Base-by-base conservation (phyloP, 2,329 filamentous ascomycete species). In the Phaeosphaeria sp. region DNA sequence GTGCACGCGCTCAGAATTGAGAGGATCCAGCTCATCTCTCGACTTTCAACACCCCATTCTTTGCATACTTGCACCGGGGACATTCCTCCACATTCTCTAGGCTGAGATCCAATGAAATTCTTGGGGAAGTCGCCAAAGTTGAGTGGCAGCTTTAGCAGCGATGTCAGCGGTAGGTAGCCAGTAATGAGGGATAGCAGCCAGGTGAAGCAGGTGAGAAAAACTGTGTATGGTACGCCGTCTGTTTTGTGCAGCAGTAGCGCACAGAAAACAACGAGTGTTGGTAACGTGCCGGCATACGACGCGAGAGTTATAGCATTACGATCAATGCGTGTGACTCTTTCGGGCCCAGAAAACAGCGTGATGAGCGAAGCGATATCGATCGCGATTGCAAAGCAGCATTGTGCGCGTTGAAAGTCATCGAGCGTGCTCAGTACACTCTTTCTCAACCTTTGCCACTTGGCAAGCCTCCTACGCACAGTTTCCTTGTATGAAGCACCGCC, bases 371-470 rank as follows among this genome's bases (percentile, higher is more conserved):
- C 53, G 9, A 50, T 39, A n/a, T 50, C 46, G 13, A 50, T 50
- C 13, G 53, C 47, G 21, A 55, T 49, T 9, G 46, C 53, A 30
- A 55, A 55, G 47, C 53, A 55, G 21, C 53, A 50, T 46, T 55
- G 53, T 6, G 53, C 47, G 2, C 53, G 46, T 13, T 55, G 52
- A 45, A 55, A 55, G 6, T 55, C 52, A 36, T 55, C 52, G 8
- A 55, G 36, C 24, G 47, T 55, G 9, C 36, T 24, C 4, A 50
- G 11, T 3, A 51, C 24, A 7, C 46, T 18, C 25, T 49, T 20
- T 25, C 24, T 36, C 6, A 36, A 11, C 22, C 20, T 20, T 39
- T 43, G 36, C 25, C 24, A 24, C 9, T 5, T 8, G 9, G 15
- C 21, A 21, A 39, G 11, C 21, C 42, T 51, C 33, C 11, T 36